Evolutionary conservation across 345 rosid species (phyloP).

Genomic region (Gossypium thurberi): DNA sequence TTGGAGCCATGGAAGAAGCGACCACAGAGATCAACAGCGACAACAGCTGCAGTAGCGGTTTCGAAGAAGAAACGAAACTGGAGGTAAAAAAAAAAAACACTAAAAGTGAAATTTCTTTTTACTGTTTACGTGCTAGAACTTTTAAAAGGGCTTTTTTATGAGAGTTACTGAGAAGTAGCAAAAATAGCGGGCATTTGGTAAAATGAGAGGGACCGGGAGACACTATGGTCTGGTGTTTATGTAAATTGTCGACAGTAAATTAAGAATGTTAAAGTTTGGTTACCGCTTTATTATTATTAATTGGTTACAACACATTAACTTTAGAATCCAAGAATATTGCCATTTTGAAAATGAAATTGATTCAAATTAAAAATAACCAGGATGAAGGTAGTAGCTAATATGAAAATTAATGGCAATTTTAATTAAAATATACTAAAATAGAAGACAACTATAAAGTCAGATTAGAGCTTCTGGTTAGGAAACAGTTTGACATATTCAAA

Average conservation of each 20-base stretch:
- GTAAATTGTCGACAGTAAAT: neutral
- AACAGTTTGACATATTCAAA: too few relatives aligned
- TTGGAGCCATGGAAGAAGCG: conserved; percentile 28
- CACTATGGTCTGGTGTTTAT: neutral
- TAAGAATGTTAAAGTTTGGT: neutral
- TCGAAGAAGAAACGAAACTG: conserved; percentile 13
- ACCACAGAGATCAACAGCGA: conserved; percentile 10
- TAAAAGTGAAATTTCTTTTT: neutral
- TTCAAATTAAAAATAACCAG: too few relatives aligned
- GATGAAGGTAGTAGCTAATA: neutral
- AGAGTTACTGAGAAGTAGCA: neutral
- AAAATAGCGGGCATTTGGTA: neutral
- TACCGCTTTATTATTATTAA: neutral
- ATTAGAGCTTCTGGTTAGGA: too few relatives aligned
- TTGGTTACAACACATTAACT: too few relatives aligned
- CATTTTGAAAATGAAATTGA: too few relatives aligned
- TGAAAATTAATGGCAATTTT: neutral
- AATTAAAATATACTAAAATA: too few relatives aligned
- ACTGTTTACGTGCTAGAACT: neutral
- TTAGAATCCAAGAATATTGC: too few relatives aligned
- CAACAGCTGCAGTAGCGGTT: conserved; percentile 2
- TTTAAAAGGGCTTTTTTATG: too few relatives aligned
- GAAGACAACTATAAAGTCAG: too few relatives aligned
- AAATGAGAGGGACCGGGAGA: neutral
- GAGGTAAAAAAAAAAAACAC: conserved; percentile 7